Evolutionary conservation across 345 rosid genomes (phyloP).

Genomic region (Lagerstroemia speciosa): DNA sequence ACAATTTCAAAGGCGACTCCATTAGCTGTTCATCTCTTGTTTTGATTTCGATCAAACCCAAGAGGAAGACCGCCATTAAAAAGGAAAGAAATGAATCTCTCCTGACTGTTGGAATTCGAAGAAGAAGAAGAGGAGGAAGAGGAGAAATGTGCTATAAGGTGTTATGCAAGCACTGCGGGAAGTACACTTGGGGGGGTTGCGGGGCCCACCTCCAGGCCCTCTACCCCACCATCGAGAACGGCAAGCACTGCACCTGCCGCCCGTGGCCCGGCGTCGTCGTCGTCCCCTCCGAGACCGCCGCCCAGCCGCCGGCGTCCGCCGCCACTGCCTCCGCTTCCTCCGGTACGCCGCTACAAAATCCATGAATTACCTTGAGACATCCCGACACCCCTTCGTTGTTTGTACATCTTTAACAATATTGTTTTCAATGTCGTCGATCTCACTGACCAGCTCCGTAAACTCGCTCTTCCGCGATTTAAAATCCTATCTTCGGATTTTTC

Average conservation of each 20-base stretch:
- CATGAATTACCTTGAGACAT: too few species aligned
- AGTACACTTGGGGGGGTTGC: conserved; percentile 40
- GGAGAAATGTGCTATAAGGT: conserved; percentile 36
- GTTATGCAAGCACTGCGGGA: conserved; percentile 39
- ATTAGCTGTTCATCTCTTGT: not conserved
- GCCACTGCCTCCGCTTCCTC: conserved; percentile 10
- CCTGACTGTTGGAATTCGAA: not conserved
- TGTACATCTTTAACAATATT: too few species aligned
- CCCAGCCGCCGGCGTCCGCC: conserved; percentile 5
- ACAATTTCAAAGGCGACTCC: not conserved
- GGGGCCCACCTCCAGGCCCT: conserved; percentile 34
- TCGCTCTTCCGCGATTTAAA: too few species aligned
- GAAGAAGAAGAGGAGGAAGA: not conserved
- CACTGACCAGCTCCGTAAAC: too few species aligned
- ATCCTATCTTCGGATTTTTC: too few species aligned
- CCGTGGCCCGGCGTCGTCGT: conserved; percentile 47
- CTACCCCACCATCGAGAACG: conserved; percentile 35
- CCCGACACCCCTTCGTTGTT: too few species aligned
- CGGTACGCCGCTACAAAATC: not conserved
- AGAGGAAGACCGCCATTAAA: not conserved
- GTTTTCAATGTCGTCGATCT: too few species aligned
- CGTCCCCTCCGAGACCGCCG: conserved; percentile 3
- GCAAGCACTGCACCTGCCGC: conserved; percentile 43
- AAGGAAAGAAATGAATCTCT: not conserved
- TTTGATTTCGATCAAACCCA: not conserved